Conservation (phyloP, 1,284 basidiomycete genomes). For the Apiotrichum sp. region DNA sequence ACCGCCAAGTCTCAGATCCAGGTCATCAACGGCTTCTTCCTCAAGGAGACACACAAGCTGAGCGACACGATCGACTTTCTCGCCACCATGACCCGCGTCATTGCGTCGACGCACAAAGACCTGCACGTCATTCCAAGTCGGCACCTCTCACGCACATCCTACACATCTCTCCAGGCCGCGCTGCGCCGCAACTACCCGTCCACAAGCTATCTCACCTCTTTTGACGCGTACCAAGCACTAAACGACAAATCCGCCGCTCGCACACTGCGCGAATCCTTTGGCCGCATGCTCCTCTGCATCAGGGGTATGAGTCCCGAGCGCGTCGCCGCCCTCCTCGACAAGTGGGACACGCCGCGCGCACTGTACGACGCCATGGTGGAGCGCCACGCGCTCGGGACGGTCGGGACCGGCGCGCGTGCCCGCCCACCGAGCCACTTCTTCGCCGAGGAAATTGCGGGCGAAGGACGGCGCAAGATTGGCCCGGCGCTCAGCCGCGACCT, state of each 20-base stretch:
- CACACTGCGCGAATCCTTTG: conserved; percentile 50
- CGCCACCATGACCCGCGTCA: conserved; percentile 50
- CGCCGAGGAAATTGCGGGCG: conserved; percentile 40
- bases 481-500: conserved; percentile 46
- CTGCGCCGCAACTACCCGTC: conserved; percentile 40
- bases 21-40: conserved; percentile 53
- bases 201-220: conserved; percentile 48
- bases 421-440: conserved; percentile 30
- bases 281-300: conserved; percentile 52
- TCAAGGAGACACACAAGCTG: conserved; percentile 51
- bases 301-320: conserved; percentile 53
- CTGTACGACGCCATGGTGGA: conserved; percentile 45
- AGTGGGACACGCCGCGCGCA: conserved; percentile 49
- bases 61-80: conserved; percentile 53
- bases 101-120: conserved; percentile 39
- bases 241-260: conserved; percentile 50
- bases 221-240: conserved; percentile 49
- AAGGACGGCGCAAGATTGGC: conserved; percentile 47
- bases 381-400: conserved; percentile 7
- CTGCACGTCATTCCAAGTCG: conserved; percentile 50
- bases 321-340: conserved; percentile 48
- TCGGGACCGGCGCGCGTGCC: conserved; percentile 17
- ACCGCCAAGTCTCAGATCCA: conserved; percentile 52
- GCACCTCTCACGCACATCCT: conserved; percentile 27
- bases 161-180: conserved; percentile 31